These are phyloP conservation scores for Trichosporon sp. DNA, from an alignment of 1,284 basidiomycete genomes.

Conservation along the genomic window DNA sequence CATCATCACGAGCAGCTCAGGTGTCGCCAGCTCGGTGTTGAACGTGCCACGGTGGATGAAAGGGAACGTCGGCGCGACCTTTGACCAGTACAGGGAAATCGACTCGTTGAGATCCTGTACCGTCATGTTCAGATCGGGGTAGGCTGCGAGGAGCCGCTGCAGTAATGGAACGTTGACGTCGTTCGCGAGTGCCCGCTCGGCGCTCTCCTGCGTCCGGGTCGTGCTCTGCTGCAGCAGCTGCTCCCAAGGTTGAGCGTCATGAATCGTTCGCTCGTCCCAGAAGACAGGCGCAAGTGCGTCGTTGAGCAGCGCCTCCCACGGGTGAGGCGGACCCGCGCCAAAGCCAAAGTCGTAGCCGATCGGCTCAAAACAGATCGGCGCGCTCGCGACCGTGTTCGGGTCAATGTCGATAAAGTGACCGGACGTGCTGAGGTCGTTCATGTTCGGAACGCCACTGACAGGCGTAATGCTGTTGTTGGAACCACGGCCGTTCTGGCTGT, in stretches of 20 bases:
- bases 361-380: conserved; percentile 6
- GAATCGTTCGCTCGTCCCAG: conserved; percentile 8
- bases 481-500: neutral
- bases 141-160: conserved; percentile 14
- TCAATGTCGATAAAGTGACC: conserved; percentile 2
- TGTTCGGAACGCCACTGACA: neutral
- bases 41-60: conserved; percentile 42
- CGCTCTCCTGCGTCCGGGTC: conserved; percentile 21
- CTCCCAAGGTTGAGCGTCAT: conserved; percentile 17
- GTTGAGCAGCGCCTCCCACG: conserved; percentile 22
- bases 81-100: conserved; percentile 28
- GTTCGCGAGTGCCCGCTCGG: conserved; percentile 6
- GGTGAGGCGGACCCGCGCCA: conserved; percentile 17
- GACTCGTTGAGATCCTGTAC: conserved; percentile 24
- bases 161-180: conserved; percentile 14
- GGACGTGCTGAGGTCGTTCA: neutral
- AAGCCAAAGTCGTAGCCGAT: conserved; percentile 13
- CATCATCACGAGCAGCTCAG: conserved; percentile 37
- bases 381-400: neutral
- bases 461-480: neutral
- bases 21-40: conserved; percentile 25
- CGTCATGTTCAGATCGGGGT: conserved; percentile 22
- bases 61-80: conserved; percentile 35
- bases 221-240: conserved; percentile 6
- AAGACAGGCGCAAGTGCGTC: conserved; percentile 13